Base-by-base conservation (phyloP, 2,329 filamentous ascomycete species). In the Lachnellula suecica region DNA sequence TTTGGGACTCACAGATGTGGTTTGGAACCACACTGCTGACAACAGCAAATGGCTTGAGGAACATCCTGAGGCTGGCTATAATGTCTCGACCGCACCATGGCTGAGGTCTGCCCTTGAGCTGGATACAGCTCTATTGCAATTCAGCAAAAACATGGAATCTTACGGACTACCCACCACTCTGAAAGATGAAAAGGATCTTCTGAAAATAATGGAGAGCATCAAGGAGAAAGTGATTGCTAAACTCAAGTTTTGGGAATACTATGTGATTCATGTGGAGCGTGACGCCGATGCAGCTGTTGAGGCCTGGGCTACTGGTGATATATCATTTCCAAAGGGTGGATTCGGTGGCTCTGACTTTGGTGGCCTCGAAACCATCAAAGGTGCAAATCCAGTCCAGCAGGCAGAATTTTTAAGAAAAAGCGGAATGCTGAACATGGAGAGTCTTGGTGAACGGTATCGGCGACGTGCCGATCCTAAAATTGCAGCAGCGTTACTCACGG, bases 1-100 rank as follows among this genome's bases (percentile, higher is more conserved):
- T 49, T 78, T 99, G 51, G 91, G 89, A 56, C 73, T 99, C 74
- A 97, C 93, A 1, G 94, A 99, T 69, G 93, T 99, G 56, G 95
- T 99, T 41, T 91, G 94, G 77, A 99, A 99, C 67, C 94, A 99
- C 73, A 99, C 94, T 4, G 93, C 94, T 6, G 83, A 97, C 74
- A 97, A 97, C 72, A 95, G 89, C 71, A 83, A 87, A 63, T 99
- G 94, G 94, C 80, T 99, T 10, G 80, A 95, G 67, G 88, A 95
- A 54, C 93, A 99, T 66, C 94, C 95, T 0, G 94, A 99, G 63
- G 88, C 91, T 41, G 94, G 94, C 15, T 99, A 99, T 78, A 99
- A 95, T 68, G 77, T 96, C 59, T 85, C 85, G 37, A 97, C 93
- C 0, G 92, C 94, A 0, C 94, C 94, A 1, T 87, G 84, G 82